A percentile compares a stretch with the other conserved stretches of the same genome.
Evolutionary conservation across 1,139 yeast species (phyloP).

Genomic region (Yarrowia galli): DNA sequence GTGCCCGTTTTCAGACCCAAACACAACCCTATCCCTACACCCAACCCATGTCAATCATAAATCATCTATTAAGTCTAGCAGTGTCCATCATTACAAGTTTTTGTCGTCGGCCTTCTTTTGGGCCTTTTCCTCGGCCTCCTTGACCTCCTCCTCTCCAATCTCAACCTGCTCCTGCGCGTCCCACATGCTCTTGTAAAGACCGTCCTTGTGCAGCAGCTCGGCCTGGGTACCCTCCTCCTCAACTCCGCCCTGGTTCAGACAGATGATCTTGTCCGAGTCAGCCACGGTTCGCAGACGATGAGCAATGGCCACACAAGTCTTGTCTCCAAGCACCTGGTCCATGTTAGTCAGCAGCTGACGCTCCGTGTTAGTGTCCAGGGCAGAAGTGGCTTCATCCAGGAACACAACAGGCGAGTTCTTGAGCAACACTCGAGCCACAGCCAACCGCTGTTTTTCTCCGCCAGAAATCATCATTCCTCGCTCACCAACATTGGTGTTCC

Average conservation of each 20-base stretch:
- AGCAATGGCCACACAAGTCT: slow-evolving; percentile 89
- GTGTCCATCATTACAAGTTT: background rate
- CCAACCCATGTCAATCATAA: no score
- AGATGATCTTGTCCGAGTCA: slow-evolving; percentile 92
- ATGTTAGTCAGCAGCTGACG: slow-evolving; percentile 80
- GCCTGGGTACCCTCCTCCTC: slow-evolving; percentile 87
- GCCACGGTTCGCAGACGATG: slow-evolving; percentile 93
- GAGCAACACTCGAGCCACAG: slow-evolving; percentile 84
- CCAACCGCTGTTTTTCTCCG: slow-evolving; percentile 95
- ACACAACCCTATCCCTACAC: no score
- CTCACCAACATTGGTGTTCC: slow-evolving; percentile 92
- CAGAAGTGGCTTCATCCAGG: slow-evolving; percentile 97
- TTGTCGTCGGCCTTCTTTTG: no score
- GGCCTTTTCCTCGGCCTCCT: slow-evolving; percentile 3
- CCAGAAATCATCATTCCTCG: slow-evolving; percentile 99
- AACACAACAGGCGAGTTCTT: slow-evolving; percentile 90
- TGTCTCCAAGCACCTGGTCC: slow-evolving; percentile 63
- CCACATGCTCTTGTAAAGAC: slow-evolving; percentile 85
- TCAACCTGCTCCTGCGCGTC: slow-evolving; percentile 72
- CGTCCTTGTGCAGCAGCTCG: slow-evolving; percentile 60
- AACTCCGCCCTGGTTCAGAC: slow-evolving; percentile 77
- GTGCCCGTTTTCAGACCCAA: no score
- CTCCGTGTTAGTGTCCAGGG: slow-evolving; percentile 95
- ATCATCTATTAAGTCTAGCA: background rate
- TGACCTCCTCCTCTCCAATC: slow-evolving; percentile 19